Evolutionary conservation across 164 flowering plant genomes (phyloP), one percentile per base, ranked within the genome.

Genomic region (Warburgia ugandensis): DNA sequence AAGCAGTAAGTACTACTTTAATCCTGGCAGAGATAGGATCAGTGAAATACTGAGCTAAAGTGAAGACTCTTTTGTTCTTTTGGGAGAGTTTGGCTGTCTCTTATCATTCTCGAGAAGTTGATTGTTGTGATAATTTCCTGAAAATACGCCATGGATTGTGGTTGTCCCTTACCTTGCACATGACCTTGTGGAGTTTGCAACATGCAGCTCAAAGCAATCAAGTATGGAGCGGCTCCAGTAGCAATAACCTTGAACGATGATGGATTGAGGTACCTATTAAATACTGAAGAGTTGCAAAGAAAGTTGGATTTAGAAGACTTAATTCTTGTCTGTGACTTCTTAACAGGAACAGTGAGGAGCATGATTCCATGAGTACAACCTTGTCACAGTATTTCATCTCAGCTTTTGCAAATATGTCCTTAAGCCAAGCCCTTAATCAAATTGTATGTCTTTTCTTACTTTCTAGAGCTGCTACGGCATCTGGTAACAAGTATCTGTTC

Each of bases 151-250:
- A n/a, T n/a, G n/a, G n/a, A n/a, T n/a, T n/a, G n/a, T n/a, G n/a
- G n/a, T n/a, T n/a, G n/a, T n/a, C n/a, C n/a, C n/a, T n/a, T n/a
- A n/a, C n/a, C n/a, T n/a, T n/a, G n/a, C n/a, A n/a, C n/a, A n/a
- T 43, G n/a, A 30, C 37, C n/a, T 21, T 48, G 21, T 52, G 21
- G 9, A 37, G 14, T 37, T 4, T 42, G 9, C 10, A 59, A 40
- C 48, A 43, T 52, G 62, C 57, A 86, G 96, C 76, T 81, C 39
- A 87, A 84, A 66, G 92, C 96, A 37, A 54, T 84, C 39, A 81
- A 60, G 60, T 87, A 82, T 63, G 96, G 96, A 61, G 73, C 90
- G 50, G 79, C 73, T 55, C 96, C 92, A 26, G 55, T 87, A 22
- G 66, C 71, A 40, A 10, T 77, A 16, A 65, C 60, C 39, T 51